These are phyloP conservation scores for Monascus purpureus DNA, from an alignment of 495 filamentous ascomycete species.

Conservation along the genomic window DNA sequence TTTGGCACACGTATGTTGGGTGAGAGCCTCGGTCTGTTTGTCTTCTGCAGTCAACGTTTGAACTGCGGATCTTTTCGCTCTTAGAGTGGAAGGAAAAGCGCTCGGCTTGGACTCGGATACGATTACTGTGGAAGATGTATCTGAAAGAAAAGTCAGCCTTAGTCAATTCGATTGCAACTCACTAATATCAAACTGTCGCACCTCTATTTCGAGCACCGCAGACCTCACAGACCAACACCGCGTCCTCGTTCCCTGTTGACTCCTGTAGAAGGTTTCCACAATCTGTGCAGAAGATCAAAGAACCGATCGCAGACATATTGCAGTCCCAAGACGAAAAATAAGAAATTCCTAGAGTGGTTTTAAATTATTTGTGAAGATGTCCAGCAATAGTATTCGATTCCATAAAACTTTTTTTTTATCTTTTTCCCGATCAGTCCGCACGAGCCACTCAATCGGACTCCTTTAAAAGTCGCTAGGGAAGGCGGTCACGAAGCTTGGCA, in stretches of 20 bases:
- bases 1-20: constrained; percentile 56
- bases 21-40: constrained; percentile 60
- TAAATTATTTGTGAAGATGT: no score
- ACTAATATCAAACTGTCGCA: constrained; percentile 15
- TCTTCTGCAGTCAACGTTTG: constrained; percentile 71
- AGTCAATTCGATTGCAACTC: constrained; percentile 1
- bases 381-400: no score
- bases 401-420: not conserved
- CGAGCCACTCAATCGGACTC: not conserved
- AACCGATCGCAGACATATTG: constrained; percentile 75
- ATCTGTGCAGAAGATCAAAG: constrained; percentile 84
- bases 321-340: not conserved
- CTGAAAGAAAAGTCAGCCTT: constrained; percentile 23
- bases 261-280: constrained; percentile 83
- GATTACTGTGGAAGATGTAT: constrained; percentile 65
- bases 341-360: not conserved
- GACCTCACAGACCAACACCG: constrained; percentile 64
- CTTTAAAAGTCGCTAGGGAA: not conserved
- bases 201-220: constrained; percentile 78
- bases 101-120: constrained; percentile 74
- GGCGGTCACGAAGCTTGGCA: not conserved
- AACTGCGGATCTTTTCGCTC: constrained; percentile 71
- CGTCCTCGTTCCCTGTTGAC: constrained; percentile 58
- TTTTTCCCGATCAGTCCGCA: not conserved
- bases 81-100: constrained; percentile 75